A percentile compares a stretch with the other conserved stretches of the same genome.
phyloP scores from a whole-genome alignment of 176 grass and related monocot species.

The Coix lacrymajobi region DNA sequence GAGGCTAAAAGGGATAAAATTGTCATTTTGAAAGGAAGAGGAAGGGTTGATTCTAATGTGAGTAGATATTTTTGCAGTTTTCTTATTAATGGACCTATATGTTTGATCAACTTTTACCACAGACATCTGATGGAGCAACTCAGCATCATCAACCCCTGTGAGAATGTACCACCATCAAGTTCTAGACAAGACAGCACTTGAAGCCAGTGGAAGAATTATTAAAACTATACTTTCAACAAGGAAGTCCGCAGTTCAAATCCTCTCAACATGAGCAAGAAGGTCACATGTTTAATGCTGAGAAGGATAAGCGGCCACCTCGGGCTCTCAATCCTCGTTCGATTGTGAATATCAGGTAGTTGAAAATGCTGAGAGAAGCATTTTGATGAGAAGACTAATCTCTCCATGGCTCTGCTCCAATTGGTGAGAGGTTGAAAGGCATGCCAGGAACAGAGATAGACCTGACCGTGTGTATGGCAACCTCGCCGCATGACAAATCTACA shows the following conservation, averaged over 20 bases:
- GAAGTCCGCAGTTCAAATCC: constrained; percentile 34
- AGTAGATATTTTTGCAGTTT: constrained; percentile 15
- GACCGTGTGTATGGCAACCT: constrained; percentile 86
- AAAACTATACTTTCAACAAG: constrained; percentile 74
- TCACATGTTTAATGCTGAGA: constrained; percentile 45
- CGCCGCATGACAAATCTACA: constrained; percentile 61
- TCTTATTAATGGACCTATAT: constrained; percentile 15
- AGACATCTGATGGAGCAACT: constrained; percentile 51
- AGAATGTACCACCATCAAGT: constrained; percentile 37
- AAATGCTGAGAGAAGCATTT: constrained; percentile 64
- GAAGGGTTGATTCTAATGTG: constrained; percentile 72
- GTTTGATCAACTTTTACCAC: neutral
- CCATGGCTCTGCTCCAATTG: constrained; percentile 38
- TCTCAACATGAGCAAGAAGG: constrained; percentile 52
- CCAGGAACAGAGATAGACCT: constrained; percentile 84
- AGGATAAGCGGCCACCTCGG: constrained; percentile 56
- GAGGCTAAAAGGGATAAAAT: constrained; percentile 76
- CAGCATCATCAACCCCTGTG: constrained; percentile 31
- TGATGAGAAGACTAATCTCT: constrained; percentile 53
- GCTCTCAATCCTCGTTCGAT: constrained; percentile 38
- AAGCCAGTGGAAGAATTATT: constrained; percentile 60
- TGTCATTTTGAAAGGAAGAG: constrained; percentile 78
- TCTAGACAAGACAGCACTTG: constrained; percentile 52
- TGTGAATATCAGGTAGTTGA: constrained; percentile 49
- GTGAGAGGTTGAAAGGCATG: constrained; percentile 63